Base-by-base conservation (phyloP, 208 protist species). In the Angomonas ambiguus region DNA sequence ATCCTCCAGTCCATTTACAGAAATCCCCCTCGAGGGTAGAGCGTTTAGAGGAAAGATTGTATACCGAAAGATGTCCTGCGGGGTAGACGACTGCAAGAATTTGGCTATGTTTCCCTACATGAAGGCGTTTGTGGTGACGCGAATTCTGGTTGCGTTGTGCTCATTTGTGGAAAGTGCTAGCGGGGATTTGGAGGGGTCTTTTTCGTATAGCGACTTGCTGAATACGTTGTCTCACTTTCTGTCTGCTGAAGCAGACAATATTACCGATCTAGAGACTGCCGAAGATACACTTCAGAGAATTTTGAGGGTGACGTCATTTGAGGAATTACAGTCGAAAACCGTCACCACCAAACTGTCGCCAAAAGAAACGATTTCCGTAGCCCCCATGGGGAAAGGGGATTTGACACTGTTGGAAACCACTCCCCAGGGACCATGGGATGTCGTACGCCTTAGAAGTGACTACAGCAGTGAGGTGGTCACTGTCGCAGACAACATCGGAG, bases 111-210 rank as follows among this genome's bases (percentile, higher is more conserved):
- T 96, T 56, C 71, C 82, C 4, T 85, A 83, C 63, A 69, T 88
- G 32, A 77, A 86, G 13, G 83, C 78, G 24, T 92, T 91, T 55
- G 68, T 96, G 8, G 73, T 93, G 1, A 91, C 86, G 13, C 87
- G 91, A 20, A 88, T 96, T 70, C 76, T 96, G 28, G 82, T 89
- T 24, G 91, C 91, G n/a, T 72, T 96, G 20, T 78, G 80, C 62
- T 85, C 91, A 1, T 96, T 82, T 56, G 76, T 89, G 24, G 80
- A 53, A 24, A 53, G 45, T 24, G 18, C 10, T 5, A 53, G 45
- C 24, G 45, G 45, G 10, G 45, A 53, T 20, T 8, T 20, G 4
- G 45, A 53, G 18, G 45, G 45, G 13, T 20, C 10, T 8, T 53
- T 53, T 53, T 20, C 8, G 4, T 53, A 53, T n/a, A 4, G 18